phyloP scores from a whole-genome alignment of 768 basidiomycete species.

The Holtermannia corniformis region DNA sequence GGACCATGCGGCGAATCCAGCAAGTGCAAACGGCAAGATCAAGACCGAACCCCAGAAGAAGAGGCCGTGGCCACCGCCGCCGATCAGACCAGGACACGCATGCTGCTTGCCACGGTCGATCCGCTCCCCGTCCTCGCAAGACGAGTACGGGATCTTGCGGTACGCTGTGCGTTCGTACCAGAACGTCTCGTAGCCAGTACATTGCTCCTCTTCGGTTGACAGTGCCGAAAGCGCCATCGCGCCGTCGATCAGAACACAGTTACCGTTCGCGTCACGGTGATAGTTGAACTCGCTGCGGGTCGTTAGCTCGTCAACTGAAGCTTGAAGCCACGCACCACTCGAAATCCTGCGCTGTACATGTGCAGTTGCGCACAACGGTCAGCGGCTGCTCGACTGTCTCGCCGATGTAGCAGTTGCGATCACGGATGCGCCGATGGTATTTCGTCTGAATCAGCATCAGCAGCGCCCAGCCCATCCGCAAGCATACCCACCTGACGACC shows the following conservation, averaged over 20 bases:
- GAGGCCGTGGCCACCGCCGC: slow-evolving; percentile 48
- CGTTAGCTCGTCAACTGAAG: background rate
- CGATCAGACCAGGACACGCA: slow-evolving; percentile 66
- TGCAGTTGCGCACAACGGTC: slow-evolving; percentile 58
- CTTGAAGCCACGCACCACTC: slow-evolving; percentile 62
- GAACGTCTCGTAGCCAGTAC: slow-evolving; percentile 49
- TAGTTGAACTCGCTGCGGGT: slow-evolving; percentile 80
- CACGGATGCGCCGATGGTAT: slow-evolving; percentile 79
- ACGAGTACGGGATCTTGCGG: slow-evolving; percentile 80
- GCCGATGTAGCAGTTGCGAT: slow-evolving; percentile 76
- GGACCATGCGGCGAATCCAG: slow-evolving; percentile 66
- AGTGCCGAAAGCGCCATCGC: slow-evolving; percentile 49
- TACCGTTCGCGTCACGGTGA: slow-evolving; percentile 54
- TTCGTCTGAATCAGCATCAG: slow-evolving; percentile 51
- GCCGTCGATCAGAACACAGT: slow-evolving; percentile 69
- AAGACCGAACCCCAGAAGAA: slow-evolving; percentile 80
- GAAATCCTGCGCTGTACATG: slow-evolving; percentile 67
- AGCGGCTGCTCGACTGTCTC: slow-evolving; percentile 51
- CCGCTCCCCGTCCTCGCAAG: slow-evolving; percentile 69
- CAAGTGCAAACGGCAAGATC: slow-evolving; percentile 65
- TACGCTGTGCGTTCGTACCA: slow-evolving; percentile 95
- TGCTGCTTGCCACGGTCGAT: slow-evolving; percentile 67
- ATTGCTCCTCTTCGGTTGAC: slow-evolving; percentile 42
- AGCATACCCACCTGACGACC: slow-evolving; percentile 61
- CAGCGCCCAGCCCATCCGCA: background rate